A percentile compares a stretch with the other conserved stretches of the same genome.
Evolutionary conservation across 805 yeast species (phyloP).

Genomic region (Alloascoidea africana): DNA sequence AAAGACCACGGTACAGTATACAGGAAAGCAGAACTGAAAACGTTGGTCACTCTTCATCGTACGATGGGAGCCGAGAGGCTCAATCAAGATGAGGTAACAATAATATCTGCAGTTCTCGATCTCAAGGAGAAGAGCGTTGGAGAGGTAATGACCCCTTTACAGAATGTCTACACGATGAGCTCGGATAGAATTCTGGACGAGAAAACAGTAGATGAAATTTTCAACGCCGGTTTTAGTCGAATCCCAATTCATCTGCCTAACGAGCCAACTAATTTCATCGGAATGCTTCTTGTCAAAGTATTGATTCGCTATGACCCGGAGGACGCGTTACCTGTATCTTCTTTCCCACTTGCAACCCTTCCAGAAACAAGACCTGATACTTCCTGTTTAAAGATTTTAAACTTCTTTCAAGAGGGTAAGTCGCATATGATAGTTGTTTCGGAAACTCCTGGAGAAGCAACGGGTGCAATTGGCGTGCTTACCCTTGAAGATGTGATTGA

Average conservation of each 20-base stretch:
- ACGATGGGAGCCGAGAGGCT: constrained; percentile 92
- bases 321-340: constrained; percentile 81
- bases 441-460: constrained; percentile 63
- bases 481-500: constrained; percentile 97
- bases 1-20: constrained; percentile 95
- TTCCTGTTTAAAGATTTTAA: constrained; percentile 83
- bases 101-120: constrained; percentile 85
- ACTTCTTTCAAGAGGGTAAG: constrained; percentile 95
- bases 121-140: constrained; percentile 81
- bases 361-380: constrained; percentile 91
- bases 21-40: constrained; percentile 83
- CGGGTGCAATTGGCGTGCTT: constrained; percentile 81
- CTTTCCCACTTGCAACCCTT: constrained; percentile 88
- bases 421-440: constrained; percentile 94
- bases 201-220: constrained; percentile 70
- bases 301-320: constrained; percentile 94
- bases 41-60: constrained; percentile 82
- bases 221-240: constrained; percentile 88
- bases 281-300: constrained; percentile 87
- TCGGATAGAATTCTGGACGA: constrained; percentile 77
- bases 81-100: constrained; percentile 91
- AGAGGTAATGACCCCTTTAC: constrained; percentile 88
- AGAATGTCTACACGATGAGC: constrained; percentile 76
- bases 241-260: constrained; percentile 87
- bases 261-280: constrained; percentile 83